These are phyloP conservation scores for Tolypocladium ophioglossoides DNA, from an alignment of 2,329 filamentous ascomycete genomes.

Conservation along the genomic window DNA sequence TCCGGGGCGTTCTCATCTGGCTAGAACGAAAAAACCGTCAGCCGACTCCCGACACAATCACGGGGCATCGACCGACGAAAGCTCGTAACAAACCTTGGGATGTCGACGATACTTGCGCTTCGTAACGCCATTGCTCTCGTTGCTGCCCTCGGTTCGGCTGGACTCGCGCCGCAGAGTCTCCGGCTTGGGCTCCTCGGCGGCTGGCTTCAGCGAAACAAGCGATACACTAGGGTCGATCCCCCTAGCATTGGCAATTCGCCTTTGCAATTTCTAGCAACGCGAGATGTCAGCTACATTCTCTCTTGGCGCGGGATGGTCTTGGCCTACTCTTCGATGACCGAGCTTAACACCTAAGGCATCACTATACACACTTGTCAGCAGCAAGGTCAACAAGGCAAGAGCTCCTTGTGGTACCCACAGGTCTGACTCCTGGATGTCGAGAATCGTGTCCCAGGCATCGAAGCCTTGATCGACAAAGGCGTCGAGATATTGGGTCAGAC, in stretches of 20 bases:
- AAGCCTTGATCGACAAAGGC: conserved; percentile 70
- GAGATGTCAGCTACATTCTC: conserved; percentile 7
- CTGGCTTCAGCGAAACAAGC: conserved; percentile 38
- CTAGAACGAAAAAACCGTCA: conserved; percentile 25
- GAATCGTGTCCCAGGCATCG: conserved; percentile 73
- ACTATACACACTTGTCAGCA: conserved; percentile 29
- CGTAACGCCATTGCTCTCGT: conserved; percentile 30
- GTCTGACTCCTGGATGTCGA: conserved; percentile 78
- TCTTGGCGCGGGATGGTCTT: background rate
- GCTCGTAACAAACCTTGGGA: conserved; percentile 47
- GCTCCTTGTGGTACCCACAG: conserved; percentile 44
- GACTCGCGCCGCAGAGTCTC: conserved; percentile 43
- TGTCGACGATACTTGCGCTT: conserved; percentile 72
- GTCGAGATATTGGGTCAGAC: conserved; percentile 66
- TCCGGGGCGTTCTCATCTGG: conserved; percentile 73
- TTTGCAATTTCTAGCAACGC: conserved; percentile 63
- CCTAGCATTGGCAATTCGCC: conserved; percentile 66
- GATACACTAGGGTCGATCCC: conserved; percentile 47
- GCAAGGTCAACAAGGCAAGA: background rate
- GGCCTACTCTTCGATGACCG: conserved; percentile 64
- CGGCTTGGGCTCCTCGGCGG: conserved; percentile 41
- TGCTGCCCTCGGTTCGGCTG: conserved; percentile 33
- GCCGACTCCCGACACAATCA: background rate
- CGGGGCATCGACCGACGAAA: too few species aligned
- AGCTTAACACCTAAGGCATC: conserved; percentile 68